These are phyloP conservation scores for Metschnikowia amazonensis DNA, from an alignment of 805 yeast genomes.

Conservation along the genomic window DNA sequence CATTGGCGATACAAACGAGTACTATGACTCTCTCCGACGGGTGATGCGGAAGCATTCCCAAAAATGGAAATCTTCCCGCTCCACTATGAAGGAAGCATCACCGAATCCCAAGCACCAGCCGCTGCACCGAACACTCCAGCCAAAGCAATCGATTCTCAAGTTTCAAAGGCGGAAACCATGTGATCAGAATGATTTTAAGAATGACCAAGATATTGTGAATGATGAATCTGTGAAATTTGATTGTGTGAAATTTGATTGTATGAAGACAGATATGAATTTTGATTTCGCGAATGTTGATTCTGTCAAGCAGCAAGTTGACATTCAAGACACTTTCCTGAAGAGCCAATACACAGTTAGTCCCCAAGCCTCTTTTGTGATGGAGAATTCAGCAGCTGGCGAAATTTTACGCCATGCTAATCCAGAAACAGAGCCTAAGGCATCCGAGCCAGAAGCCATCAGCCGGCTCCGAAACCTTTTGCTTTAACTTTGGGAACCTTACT, in stretches of 20 bases:
- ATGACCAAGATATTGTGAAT: no score
- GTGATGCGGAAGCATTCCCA: conserved; percentile 11
- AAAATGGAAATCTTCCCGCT: not conserved
- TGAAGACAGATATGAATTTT: no score
- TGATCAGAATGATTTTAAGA: not conserved
- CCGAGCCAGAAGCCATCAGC: conserved; percentile 1
- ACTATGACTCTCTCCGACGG: conserved; percentile 17
- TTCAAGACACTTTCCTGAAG: not conserved
- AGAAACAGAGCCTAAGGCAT: not conserved
- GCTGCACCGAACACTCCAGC: conserved; percentile 39
- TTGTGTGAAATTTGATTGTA: no score
- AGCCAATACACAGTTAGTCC: conserved; percentile 15
- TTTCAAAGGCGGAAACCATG: conserved; percentile 1
- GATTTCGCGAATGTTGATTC: no score
- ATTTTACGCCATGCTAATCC: conserved; percentile 3
- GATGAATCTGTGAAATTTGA: no score
- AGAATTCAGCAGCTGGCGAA: conserved; percentile 8
- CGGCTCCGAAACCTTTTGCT: conserved; percentile 1
- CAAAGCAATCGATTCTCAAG: conserved; percentile 41
- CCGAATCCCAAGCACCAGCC: conserved; percentile 33
- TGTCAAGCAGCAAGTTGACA: no score
- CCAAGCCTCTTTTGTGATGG: conserved; percentile 13
- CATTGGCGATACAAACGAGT: conserved; percentile 19
- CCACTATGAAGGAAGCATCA: not conserved
- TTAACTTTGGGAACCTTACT: no score